These are phyloP conservation scores for Paramyrothecium sp. DNA, from an alignment of 2,329 filamentous ascomycete genomes.

Conservation along the genomic window DNA sequence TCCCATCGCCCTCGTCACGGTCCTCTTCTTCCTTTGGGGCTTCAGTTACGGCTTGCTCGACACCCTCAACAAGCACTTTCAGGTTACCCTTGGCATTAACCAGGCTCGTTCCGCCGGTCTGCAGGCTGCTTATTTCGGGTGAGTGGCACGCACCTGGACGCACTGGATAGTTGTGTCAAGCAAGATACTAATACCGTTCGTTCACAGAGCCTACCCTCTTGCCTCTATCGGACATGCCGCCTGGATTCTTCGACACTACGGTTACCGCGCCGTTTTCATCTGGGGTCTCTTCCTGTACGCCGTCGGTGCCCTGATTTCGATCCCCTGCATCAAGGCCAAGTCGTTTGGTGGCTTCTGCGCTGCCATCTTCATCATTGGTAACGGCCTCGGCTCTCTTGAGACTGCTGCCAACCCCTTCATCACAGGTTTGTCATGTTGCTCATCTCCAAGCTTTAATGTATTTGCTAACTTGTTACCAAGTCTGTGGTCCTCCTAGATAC, in stretches of 20 bases:
- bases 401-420: constrained; percentile 77
- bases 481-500: constrained; percentile 63
- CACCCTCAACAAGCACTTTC: constrained; percentile 50
- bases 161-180: constrained; percentile 13
- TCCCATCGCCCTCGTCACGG: constrained; percentile 57
- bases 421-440: constrained; percentile 36
- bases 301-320: constrained; percentile 55
- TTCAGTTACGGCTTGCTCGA: constrained; percentile 45
- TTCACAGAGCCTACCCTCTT: constrained; percentile 60
- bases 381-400: constrained; percentile 71
- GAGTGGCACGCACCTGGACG: constrained; percentile 1
- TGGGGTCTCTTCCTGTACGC: constrained; percentile 67
- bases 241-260: constrained; percentile 61
- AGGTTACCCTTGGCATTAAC: constrained; percentile 41
- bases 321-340: constrained; percentile 55
- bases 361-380: constrained; percentile 71
- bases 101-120: constrained; percentile 44
- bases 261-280: constrained; percentile 68
- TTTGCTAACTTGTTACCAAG: constrained; percentile 8
- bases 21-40: constrained; percentile 46
- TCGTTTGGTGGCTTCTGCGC: constrained; percentile 75
- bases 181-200: constrained; percentile 32
- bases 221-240: constrained; percentile 66
- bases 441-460: fast-evolving
- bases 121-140: constrained; percentile 58